Conservation (phyloP, 148 eudicot genomes). For the Agrostemma githago region DNA sequence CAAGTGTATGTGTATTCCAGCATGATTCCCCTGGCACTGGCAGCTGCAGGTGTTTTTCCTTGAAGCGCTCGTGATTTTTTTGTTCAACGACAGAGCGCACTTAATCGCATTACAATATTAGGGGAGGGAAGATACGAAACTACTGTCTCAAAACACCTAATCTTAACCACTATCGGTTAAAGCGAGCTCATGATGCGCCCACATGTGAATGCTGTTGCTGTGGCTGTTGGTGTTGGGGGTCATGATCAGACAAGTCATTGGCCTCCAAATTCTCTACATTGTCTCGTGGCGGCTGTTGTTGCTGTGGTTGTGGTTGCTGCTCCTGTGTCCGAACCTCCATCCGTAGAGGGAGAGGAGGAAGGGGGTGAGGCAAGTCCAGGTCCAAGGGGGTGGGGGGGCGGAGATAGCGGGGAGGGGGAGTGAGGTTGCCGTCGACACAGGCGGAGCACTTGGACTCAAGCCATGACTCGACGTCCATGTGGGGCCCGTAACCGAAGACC, state of each 20-base stretch:
- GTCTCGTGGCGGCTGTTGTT: not conserved
- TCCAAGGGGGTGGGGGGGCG: not conserved
- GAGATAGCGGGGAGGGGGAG: not conserved
- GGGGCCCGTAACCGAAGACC: not conserved
- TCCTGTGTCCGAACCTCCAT: not conserved
- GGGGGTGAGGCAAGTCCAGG: not conserved
- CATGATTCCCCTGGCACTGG: not conserved
- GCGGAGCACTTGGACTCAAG: constrained; percentile 5
- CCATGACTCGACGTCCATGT: not conserved
- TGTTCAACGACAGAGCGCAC: no score
- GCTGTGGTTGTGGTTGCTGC: not conserved
- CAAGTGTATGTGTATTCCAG: not conserved
- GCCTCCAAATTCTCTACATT: not conserved
- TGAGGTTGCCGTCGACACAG: not conserved
- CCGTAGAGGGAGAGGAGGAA: not conserved
- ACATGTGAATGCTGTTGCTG: not conserved
- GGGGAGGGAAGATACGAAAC: no score
- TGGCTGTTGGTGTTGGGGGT: not conserved
- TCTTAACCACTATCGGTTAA: no score
- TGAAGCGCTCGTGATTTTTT: no score
- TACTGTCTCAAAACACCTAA: no score
- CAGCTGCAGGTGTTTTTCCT: not conserved
- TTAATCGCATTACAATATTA: no score
- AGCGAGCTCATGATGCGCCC: not conserved
- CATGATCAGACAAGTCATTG: not conserved